phyloP scores from a whole-genome alignment of 805 yeast species.

The Cephaloascus fragrans region DNA sequence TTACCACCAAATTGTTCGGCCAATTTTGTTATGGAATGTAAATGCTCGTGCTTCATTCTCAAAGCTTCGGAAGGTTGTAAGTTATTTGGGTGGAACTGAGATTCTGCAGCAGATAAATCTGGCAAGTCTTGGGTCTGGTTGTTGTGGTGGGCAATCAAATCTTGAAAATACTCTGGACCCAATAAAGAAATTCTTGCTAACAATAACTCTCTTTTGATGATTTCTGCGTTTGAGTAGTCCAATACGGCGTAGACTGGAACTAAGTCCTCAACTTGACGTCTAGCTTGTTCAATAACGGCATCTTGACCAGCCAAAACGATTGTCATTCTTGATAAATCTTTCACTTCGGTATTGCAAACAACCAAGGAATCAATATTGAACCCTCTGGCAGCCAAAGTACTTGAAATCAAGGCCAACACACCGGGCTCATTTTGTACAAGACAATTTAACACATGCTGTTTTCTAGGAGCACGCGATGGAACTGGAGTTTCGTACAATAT shows the following conservation, averaged over 20 bases:
- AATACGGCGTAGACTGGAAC: constrained; percentile 98
- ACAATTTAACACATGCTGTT: constrained; percentile 90
- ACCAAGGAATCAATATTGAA: constrained; percentile 96
- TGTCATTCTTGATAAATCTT: constrained; percentile 94
- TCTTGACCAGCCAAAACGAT: constrained; percentile 91
- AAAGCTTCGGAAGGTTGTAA: constrained; percentile 85
- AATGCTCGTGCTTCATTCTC: constrained; percentile 86
- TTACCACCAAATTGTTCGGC: constrained; percentile 87
- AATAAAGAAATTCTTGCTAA: constrained; percentile 86
- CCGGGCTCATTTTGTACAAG: constrained; percentile 98
- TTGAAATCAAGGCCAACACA: constrained; percentile 86
- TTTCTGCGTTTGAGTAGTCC: constrained; percentile 85
- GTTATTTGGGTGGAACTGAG: constrained; percentile 77
- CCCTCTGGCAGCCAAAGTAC: constrained; percentile 95
- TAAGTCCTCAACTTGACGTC: constrained; percentile 95
- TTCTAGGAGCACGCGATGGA: constrained; percentile 49
- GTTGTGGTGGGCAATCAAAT: constrained; percentile 78
- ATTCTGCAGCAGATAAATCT: constrained; percentile 31
- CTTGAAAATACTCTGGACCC: constrained; percentile 98
- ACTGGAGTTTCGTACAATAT: constrained; percentile 87
- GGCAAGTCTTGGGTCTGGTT: constrained; percentile 31
- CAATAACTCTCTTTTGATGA: constrained; percentile 83
- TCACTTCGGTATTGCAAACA: constrained; percentile 93
- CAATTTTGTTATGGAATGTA: constrained; percentile 73
- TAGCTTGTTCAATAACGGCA: constrained; percentile 94